Evolutionary conservation across 176 grass and related monocot species (phyloP).

Genomic region (Zea luxurians): DNA sequence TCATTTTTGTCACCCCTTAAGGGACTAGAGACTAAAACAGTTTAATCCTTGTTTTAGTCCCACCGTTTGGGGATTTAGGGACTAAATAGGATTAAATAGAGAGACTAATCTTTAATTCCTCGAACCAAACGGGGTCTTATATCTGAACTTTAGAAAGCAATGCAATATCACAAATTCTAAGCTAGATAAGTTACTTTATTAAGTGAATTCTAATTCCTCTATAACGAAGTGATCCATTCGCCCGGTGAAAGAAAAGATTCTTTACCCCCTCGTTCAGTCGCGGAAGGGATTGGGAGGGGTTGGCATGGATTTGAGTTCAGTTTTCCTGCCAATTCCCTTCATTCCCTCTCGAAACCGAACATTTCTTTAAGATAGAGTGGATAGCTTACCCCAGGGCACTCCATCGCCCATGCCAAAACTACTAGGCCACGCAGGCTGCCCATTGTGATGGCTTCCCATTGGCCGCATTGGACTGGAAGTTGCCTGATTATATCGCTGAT

Average conservation of each 20-base stretch:
- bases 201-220: too few relatives aligned
- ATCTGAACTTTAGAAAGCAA: too few relatives aligned
- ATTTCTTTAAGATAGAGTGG: background rate
- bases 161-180: too few relatives aligned
- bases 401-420: slow-evolving; percentile 55
- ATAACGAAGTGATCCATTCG: too few relatives aligned
- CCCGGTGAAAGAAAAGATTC: background rate
- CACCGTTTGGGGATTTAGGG: too few relatives aligned
- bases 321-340: background rate
- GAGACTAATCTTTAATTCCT: too few relatives aligned
- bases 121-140: too few relatives aligned
- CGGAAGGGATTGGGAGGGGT: background rate
- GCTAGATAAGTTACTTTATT: too few relatives aligned
- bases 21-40: too few relatives aligned
- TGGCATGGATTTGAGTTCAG: background rate
- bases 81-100: too few relatives aligned
- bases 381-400: slow-evolving; percentile 69
- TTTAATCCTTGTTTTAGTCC: too few relatives aligned
- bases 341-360: background rate
- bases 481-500: slow-evolving; percentile 50
- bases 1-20: too few relatives aligned
- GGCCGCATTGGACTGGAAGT: slow-evolving; percentile 42
- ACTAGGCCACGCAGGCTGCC: slow-evolving; percentile 45
- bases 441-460: slow-evolving; percentile 55
- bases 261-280: background rate